These are phyloP conservation scores for Metschnikowia gruessii DNA, from an alignment of 805 yeast genomes.

Conservation along the genomic window DNA sequence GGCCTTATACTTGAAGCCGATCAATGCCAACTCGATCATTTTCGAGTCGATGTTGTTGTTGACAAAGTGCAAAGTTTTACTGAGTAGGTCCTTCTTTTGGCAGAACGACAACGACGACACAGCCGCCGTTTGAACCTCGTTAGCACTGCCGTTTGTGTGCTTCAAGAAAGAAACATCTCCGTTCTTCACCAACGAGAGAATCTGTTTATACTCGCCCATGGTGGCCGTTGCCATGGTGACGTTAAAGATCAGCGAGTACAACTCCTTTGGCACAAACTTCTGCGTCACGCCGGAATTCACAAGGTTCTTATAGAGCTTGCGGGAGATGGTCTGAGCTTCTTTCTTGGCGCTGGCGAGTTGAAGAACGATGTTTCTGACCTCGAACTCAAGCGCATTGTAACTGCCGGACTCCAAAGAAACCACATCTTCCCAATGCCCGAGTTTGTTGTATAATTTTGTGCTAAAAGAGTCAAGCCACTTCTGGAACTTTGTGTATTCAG, in stretches of 20 bases:
- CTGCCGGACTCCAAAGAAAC: conserved; percentile 11
- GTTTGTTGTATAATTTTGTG: conserved; percentile 20
- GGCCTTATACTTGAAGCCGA: conserved; percentile 48
- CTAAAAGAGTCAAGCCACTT: conserved; percentile 23
- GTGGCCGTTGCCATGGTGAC: conserved; percentile 38
- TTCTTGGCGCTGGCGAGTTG: conserved; percentile 34
- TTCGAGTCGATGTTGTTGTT: conserved; percentile 53
- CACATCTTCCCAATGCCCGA: conserved; percentile 30
- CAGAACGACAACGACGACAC: conserved; percentile 54
- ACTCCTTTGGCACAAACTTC: conserved; percentile 48
- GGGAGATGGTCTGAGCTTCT: conserved; percentile 32
- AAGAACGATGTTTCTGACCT: conserved; percentile 43
- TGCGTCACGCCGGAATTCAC: conserved; percentile 49
- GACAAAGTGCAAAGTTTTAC: conserved; percentile 56
- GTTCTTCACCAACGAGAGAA: conserved; percentile 50
- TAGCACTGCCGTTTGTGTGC: conserved; percentile 31
- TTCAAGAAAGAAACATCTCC: conserved; percentile 44
- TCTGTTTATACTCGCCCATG: conserved; percentile 57
- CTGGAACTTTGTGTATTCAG: conserved; percentile 24
- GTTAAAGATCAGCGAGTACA: conserved; percentile 45
- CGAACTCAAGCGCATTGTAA: conserved; percentile 37
- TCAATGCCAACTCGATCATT: conserved; percentile 53
- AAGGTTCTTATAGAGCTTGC: conserved; percentile 43
- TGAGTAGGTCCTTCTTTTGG: conserved; percentile 42
- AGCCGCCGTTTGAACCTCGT: conserved; percentile 54